These are phyloP conservation scores for Curvularia eragrostidis DNA, from an alignment of 2,329 filamentous ascomycete species.

Conservation along the genomic window DNA sequence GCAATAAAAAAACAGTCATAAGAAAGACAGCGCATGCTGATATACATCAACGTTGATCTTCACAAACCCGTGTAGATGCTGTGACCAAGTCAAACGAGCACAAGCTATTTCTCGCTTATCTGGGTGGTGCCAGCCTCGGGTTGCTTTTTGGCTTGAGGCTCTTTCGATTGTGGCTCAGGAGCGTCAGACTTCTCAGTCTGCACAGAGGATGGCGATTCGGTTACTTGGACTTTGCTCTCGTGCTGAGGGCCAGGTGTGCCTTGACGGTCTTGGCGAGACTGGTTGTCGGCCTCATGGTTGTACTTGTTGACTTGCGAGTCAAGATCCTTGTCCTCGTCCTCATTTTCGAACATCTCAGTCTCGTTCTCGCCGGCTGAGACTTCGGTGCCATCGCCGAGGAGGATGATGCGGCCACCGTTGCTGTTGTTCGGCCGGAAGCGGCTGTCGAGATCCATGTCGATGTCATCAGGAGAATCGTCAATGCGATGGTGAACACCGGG, in stretches of 20 bases:
- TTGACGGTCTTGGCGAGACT: constrained; percentile 31
- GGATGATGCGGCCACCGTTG: constrained; percentile 78
- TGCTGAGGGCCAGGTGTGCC: constrained; percentile 37
- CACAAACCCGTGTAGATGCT: background rate
- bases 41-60: constrained; percentile 7
- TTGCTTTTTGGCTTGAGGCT: constrained; percentile 28
- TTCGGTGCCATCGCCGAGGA: constrained; percentile 94
- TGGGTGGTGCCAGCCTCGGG: constrained; percentile 14
- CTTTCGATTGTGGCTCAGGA: constrained; percentile 21
- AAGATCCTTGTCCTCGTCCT: constrained; percentile 84
- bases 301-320: constrained; percentile 81
- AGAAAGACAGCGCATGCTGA: constrained; percentile 22
- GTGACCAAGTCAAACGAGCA: constrained; percentile 13
- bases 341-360: constrained; percentile 91
- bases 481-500: constrained; percentile 59
- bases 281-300: constrained; percentile 34
- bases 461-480: constrained; percentile 63
- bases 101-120: constrained; percentile 34
- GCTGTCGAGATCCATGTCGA: constrained; percentile 76
- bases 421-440: constrained; percentile 72
- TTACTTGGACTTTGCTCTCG: constrained; percentile 28
- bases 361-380: constrained; percentile 88
- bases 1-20: constrained; percentile 22
- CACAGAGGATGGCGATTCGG: constrained; percentile 48
- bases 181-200: constrained; percentile 47